phyloP scores from a whole-genome alignment of 192 early-diverging fungal species.

The Chytriomyces confervae region DNA sequence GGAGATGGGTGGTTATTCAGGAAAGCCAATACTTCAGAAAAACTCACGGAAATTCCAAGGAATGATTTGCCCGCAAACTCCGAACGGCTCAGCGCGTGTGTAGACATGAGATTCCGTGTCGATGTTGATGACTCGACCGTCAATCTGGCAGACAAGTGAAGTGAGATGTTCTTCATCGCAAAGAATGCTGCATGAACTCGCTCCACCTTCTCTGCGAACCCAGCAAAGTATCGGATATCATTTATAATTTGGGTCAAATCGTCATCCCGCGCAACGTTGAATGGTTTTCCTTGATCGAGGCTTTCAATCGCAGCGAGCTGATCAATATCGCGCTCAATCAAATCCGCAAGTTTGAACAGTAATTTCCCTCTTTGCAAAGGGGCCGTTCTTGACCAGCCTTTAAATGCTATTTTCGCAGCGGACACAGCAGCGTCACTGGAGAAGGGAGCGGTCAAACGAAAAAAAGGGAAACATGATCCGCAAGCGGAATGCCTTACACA shows the following conservation, averaged over 20 bases:
- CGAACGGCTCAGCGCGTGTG: conserved; percentile 44
- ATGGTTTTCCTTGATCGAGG: conserved; percentile 49
- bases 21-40: neutral
- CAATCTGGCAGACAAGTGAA: neutral
- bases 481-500: neutral
- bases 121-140: conserved; percentile 41
- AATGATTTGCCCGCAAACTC: conserved; percentile 44
- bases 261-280: conserved; percentile 4
- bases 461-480: neutral
- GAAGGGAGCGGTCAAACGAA: neutral
- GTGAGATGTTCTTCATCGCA: too few species aligned
- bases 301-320: conserved; percentile 50
- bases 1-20: neutral
- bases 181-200: too few species aligned
- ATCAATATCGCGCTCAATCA: conserved; percentile 44
- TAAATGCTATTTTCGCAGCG: conserved; percentile 5
- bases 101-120: conserved; percentile 10
- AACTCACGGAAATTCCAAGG: conserved; percentile 32
- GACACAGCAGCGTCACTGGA: neutral
- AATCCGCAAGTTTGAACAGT: conserved; percentile 49
- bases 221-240: conserved; percentile 37
- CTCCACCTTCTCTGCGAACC: conserved; percentile 43
- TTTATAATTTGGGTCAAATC: conserved; percentile 3
- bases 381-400: conserved; percentile 23
- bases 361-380: conserved; percentile 29